Percentiles rank a stretch among this genome's conserved stretches.
Evolutionary conservation across 108 stramenopile genomes (phyloP).

Genomic region (Nitzschia sp.): DNA sequence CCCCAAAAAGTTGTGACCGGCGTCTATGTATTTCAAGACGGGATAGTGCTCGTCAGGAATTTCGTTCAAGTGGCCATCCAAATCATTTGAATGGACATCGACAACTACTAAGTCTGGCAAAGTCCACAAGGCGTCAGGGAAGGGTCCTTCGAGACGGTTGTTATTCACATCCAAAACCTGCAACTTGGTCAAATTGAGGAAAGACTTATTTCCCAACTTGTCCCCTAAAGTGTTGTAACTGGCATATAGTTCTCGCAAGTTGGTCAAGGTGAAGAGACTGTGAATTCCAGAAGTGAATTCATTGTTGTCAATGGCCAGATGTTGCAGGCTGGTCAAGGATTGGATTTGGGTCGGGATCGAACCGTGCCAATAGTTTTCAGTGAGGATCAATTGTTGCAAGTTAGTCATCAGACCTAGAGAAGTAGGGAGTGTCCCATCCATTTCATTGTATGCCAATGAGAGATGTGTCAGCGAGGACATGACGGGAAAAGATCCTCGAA

Average conservation of each 20-base stretch:
- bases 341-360: conserved; percentile 25
- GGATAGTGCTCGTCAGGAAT: conserved; percentile 11
- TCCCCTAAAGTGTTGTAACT: conserved; percentile 48
- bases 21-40: conserved; percentile 20
- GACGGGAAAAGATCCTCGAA: conserved; percentile 9
- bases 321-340: conserved; percentile 8
- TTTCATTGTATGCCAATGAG: conserved; percentile 20
- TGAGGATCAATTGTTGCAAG: conserved; percentile 40
- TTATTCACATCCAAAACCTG: conserved; percentile 55
- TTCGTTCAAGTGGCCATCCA: conserved; percentile 26
- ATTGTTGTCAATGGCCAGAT: conserved; percentile 23
- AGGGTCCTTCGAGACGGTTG: conserved; percentile 51
- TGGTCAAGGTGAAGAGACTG: conserved; percentile 38
- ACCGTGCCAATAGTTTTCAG: conserved; percentile 41
- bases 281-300: conserved; percentile 21
- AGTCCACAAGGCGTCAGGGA: conserved; percentile 39
- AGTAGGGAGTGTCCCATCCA: conserved; percentile 23
- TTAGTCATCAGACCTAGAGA: conserved; percentile 33
- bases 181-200: conserved; percentile 42
- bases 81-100: conserved; percentile 27
- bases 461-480: conserved; percentile 21
- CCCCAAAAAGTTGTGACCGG: conserved; percentile 20
- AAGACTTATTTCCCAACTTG: conserved; percentile 37
- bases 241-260: conserved; percentile 44
- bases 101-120: conserved; percentile 17